Evolutionary conservation across 345 rosid species (phyloP), one percentile per base, ranked within the genome.

Genomic region (Salix caprea): DNA sequence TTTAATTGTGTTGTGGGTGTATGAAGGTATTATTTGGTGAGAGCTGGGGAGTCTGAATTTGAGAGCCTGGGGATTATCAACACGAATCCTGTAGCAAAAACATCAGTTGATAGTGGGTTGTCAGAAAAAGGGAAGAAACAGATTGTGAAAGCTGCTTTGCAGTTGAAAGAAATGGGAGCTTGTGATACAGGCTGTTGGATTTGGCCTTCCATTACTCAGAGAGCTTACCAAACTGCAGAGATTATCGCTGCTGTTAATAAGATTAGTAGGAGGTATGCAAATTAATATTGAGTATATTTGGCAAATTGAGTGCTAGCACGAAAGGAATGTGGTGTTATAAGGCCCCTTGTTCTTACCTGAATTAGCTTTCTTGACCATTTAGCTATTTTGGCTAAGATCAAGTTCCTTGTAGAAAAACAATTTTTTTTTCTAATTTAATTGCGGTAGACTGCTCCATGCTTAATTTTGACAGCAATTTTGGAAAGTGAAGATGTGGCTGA

Each of bases 141-240:
- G 86, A 82, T 90, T 0, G 77, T 89, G 70, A 87, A 76, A 71
- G 88, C 97, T 69, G 97, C 98, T 74, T 84, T 84, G 13, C 82
- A 88, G 66, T 87, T 94, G 84, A 87, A 90, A 80, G 82, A 84
- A 37, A 78, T 87, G 89, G 97, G 91, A 65, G 97, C 95, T n/a
- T 92, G 97, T 76, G 94, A 90, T 19, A 78, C 70, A 15, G 88
- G 84, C 73, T 94, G 98, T 78, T 94, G 98, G 97, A 92, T 94
- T 72, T 94, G 98, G 97, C 97, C 98, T 85, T 94, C 98, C 44
- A 92, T 94, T 24, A 91, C 98, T 32, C 98, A 94, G 80, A 89
- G 97, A 85, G 93, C 98, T 82, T 94, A 94, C 78, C 97, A 94
- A 72, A 92, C 98, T 69, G 97, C 95, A 30, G 98, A 94, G 83